phyloP scores from a whole-genome alignment of 192 early-diverging fungal genomes.

The Linnemannia zychae region DNA sequence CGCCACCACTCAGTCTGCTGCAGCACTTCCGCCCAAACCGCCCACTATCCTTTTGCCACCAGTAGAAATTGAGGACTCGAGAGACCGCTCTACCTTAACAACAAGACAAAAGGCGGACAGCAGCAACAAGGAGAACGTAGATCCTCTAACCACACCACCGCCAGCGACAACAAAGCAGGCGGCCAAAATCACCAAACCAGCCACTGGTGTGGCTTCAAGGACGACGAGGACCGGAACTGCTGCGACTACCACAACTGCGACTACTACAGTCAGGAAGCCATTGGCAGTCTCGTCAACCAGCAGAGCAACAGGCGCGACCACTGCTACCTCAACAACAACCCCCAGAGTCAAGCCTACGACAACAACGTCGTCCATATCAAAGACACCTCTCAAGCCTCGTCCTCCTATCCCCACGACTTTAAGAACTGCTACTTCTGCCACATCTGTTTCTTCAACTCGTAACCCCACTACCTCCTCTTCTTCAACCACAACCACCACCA shows the following conservation, averaged over 20 bases:
- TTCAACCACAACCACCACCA: neutral
- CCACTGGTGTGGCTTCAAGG: constrained; percentile 19
- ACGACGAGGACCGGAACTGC: neutral
- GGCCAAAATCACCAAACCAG: constrained; percentile 20
- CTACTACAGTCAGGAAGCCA: constrained; percentile 24
- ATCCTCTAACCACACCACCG: constrained; percentile 14
- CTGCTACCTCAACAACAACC: neutral
- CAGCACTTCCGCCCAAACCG: constrained; percentile 7
- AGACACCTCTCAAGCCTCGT: constrained; percentile 21
- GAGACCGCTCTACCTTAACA: neutral
- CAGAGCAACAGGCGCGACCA: neutral
- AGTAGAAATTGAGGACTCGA: constrained; percentile 40
- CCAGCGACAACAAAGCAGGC: neutral
- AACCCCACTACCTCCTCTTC: constrained; percentile 6
- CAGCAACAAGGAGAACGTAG: constrained; percentile 18
- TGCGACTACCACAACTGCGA: neutral
- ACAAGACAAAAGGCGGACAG: neutral
- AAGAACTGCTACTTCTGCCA: constrained; percentile 29
- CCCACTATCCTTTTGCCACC: constrained; percentile 40
- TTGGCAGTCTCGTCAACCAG: constrained; percentile 10
- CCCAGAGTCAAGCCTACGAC: constrained; percentile 13
- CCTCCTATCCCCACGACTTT: constrained; percentile 34
- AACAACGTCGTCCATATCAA: constrained; percentile 30
- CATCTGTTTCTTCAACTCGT: constrained; percentile 25
- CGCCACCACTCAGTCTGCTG: neutral